A percentile compares a stretch with the other conserved stretches of the same genome.
phyloP scores from a whole-genome alignment of 257 asterid species.

The Nicotiana obtusifolia region DNA sequence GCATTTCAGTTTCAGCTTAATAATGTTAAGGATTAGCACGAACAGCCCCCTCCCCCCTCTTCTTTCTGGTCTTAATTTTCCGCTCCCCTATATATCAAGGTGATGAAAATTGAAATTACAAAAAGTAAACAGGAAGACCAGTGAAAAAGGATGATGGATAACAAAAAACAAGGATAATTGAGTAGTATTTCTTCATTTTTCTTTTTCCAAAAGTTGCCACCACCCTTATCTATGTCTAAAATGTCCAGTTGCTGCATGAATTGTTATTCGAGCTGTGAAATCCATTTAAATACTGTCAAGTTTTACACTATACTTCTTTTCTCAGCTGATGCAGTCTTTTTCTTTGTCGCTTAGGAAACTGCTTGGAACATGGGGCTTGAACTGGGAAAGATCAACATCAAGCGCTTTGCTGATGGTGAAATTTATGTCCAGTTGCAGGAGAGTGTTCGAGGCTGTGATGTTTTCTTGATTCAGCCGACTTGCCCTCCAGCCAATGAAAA shows the following conservation, averaged over 20 bases:
- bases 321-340: slow-evolving; percentile 8
- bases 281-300: not conserved
- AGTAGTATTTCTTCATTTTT: not conserved
- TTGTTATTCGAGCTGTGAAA: not conserved
- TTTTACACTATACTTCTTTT: not conserved
- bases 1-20: not conserved
- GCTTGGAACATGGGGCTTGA: slow-evolving; percentile 88
- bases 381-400: slow-evolving; percentile 50
- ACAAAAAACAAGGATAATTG: not conserved
- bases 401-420: slow-evolving; percentile 93
- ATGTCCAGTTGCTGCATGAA: not conserved
- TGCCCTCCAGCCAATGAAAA: slow-evolving; percentile 91
- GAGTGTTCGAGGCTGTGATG: slow-evolving; percentile 92
- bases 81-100: not conserved
- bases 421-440: slow-evolving; percentile 87
- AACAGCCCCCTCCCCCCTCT: not conserved
- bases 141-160: not conserved
- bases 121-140: not conserved
- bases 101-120: not conserved
- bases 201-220: not conserved
- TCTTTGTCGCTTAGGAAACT: slow-evolving; percentile 50
- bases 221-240: not conserved
- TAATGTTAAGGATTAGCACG: too few species aligned
- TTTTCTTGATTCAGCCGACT: slow-evolving; percentile 71
- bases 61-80: not conserved